phyloP scores from a whole-genome alignment of 805 yeast species.

The Hanseniaspora thailandica region DNA sequence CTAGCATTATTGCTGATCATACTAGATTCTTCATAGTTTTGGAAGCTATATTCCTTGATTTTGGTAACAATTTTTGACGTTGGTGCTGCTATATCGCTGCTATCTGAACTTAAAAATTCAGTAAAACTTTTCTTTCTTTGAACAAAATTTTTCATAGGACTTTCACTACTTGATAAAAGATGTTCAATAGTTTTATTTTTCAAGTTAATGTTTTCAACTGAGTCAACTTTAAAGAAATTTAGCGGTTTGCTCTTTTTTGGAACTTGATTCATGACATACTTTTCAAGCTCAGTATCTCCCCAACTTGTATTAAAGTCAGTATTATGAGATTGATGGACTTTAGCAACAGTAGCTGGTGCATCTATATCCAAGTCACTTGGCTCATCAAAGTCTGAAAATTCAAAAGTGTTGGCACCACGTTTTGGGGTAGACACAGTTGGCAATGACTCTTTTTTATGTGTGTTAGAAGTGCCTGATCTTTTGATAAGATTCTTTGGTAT shows the following conservation, averaged over 20 bases:
- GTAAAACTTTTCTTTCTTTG: background rate
- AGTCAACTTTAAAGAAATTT: background rate
- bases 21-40: background rate
- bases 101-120: background rate
- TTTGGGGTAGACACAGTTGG: background rate
- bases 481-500: constrained; percentile 19
- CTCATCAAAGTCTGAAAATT: background rate
- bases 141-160: background rate
- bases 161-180: background rate
- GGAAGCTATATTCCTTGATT: background rate
- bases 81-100: background rate
- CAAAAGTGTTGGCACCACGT: background rate
- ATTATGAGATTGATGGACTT: background rate
- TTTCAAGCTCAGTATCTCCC: background rate
- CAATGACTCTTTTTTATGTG: background rate
- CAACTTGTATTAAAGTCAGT: background rate
- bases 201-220: no score
- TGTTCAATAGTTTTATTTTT: background rate
- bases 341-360: no score
- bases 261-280: background rate
- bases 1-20: background rate
- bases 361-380: background rate
- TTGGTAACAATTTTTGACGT: background rate
- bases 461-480: background rate
- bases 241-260: background rate